Evolutionary conservation across 805 yeast genomes (phyloP).

Genomic region (Debaryomyces hansenii): DNA sequence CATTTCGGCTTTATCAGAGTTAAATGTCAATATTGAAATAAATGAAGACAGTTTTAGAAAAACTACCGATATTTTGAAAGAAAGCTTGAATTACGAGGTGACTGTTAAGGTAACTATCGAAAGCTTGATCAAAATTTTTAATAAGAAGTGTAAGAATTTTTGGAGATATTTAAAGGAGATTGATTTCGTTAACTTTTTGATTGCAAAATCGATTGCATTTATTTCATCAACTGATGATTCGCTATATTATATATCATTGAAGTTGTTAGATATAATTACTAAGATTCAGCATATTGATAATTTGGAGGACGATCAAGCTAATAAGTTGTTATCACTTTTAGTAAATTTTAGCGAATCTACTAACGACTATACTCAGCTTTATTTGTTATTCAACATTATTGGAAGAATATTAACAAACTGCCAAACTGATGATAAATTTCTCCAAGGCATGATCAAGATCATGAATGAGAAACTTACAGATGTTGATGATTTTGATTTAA

Average conservation of each 20-base stretch:
- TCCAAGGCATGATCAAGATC: conserved; percentile 5
- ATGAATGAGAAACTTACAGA: conserved; percentile 16
- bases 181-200: conserved; percentile 14
- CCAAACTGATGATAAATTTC: background rate
- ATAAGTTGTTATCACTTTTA: background rate
- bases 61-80: conserved; percentile 16
- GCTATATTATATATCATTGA: conserved; percentile 20
- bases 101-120: conserved; percentile 27
- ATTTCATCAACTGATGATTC: conserved; percentile 29
- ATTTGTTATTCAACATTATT: conserved; percentile 6
- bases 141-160: conserved; percentile 11
- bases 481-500: conserved; percentile 15
- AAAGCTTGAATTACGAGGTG: conserved; percentile 25
- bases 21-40: conserved; percentile 10
- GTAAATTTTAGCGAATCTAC: background rate
- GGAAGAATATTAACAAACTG: conserved; percentile 8
- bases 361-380: conserved; percentile 1
- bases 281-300: background rate
- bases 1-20: conserved; percentile 23
- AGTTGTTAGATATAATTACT: conserved; percentile 12
- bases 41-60: conserved; percentile 7
- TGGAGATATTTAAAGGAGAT: conserved; percentile 1
- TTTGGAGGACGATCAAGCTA: background rate
- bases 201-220: conserved; percentile 17
- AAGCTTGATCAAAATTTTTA: conserved; percentile 18